Percentiles rank a stretch among this genome's conserved stretches.
Conservation (phyloP, 2,329 filamentous ascomycete genomes). For the Fusarium cicatricum region DNA sequence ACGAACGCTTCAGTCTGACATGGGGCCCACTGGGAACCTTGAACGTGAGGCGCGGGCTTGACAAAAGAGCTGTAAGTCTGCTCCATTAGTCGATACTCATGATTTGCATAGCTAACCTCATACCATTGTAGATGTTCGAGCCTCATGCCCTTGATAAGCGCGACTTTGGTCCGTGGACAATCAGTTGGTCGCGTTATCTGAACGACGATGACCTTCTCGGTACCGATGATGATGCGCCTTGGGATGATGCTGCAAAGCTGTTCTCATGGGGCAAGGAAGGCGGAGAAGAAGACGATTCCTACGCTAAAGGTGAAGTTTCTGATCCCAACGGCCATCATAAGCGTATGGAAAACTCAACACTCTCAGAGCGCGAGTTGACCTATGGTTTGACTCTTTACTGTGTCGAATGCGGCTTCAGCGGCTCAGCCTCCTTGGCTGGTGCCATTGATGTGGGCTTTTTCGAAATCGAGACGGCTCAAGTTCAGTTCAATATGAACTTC, state of each 20-base stretch:
- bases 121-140: conserved; percentile 5
- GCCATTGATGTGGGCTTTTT: not conserved
- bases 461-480: not conserved
- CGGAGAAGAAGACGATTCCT: conserved; percentile 7
- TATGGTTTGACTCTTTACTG: conserved; percentile 7
- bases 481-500: conserved; percentile 2
- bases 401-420: conserved; percentile 7
- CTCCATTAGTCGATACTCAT: no score
- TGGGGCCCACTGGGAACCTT: no score
- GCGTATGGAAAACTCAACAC: not conserved
- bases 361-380: not conserved
- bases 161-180: not conserved
- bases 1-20: no score
- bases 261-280: not conserved
- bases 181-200: not conserved
- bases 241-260: conserved; percentile 10
- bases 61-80: no score
- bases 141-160: conserved; percentile 9
- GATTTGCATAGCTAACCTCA: not conserved
- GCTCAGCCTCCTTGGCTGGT: not conserved
- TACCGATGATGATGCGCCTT: conserved; percentile 1
- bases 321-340: conserved; percentile 12
- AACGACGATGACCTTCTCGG: not conserved
- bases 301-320: conserved; percentile 1
- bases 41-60: no score